Base-by-base conservation (phyloP, 1,139 yeast genomes). In the Pneumocystis wakefieldiae region DNA sequence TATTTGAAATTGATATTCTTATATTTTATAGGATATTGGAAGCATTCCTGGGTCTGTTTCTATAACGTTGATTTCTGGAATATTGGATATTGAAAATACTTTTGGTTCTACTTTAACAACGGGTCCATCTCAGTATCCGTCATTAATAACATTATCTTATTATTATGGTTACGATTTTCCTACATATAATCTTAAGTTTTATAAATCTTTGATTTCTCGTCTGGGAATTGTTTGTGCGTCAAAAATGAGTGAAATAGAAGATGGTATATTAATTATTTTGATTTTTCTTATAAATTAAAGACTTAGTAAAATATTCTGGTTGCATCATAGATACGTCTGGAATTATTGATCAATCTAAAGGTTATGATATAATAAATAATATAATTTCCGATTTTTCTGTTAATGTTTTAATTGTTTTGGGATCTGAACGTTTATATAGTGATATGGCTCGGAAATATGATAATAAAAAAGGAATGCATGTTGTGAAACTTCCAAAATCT, bases 81-180 rank as follows among this genome's bases (percentile, higher is more conserved):
- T 84, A 59, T 77, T 90, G 59, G 96, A 92, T 71, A 81, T 88
- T 38, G 95, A 89, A 70, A 80, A 85, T 61, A 75, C 78, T 1
- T 86, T 92, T 82, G 97, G 97, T 8, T 84, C 86, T 62, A 80
- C 92, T 8, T 82, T 87, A 61, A 86, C 95, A 0, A 86, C 91
- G n/a, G 97, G 97, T 32, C 87, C 94, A 0, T 81, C 87, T 65
- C 95, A 88, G 72, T 57, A 66, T 29, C 67, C 69, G 6, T 89
- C 92, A 17, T 88, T 89, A 72, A 95, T 88, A 71, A 97, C 97
- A 0, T 73, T 87, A 37, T 94, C 87, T 10, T 86, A 87, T 70
- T 84, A 81, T 70, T 89, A 79, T 73, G 98, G 98, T 0, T 79
- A 85, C 63, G 87, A 84, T 61, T 75, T 77, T 57, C 78, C 83